Conservation (phyloP, 371 early-diverging fungal genomes). For the Actinomortierella ambigua region DNA sequence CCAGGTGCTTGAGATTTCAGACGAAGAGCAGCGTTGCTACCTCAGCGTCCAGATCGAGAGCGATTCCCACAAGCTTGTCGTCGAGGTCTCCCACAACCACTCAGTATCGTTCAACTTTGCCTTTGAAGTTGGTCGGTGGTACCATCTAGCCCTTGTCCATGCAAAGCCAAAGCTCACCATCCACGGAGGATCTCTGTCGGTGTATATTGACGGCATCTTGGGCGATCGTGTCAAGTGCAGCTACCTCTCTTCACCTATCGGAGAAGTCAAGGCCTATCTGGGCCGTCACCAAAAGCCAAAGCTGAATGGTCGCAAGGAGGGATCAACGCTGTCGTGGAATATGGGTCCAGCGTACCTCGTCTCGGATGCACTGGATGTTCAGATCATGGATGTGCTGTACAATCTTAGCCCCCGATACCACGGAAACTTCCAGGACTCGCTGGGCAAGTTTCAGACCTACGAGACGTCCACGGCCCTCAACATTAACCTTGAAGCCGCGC, state of each 20-base stretch:
- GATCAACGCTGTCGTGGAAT: constrained; percentile 61
- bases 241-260: constrained; percentile 58
- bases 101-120: constrained; percentile 56
- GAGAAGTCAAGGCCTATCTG: constrained; percentile 49
- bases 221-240: constrained; percentile 64
- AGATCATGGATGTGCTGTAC: constrained; percentile 61
- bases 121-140: constrained; percentile 70
- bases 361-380: constrained; percentile 63
- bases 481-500: constrained; percentile 51
- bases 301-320: constrained; percentile 24
- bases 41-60: constrained; percentile 57
- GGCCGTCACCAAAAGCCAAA: constrained; percentile 48
- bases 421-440: constrained; percentile 69
- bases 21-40: constrained; percentile 51
- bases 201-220: constrained; percentile 70
- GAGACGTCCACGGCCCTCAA: constrained; percentile 66
- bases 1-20: constrained; percentile 58
- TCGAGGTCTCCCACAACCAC: constrained; percentile 60
- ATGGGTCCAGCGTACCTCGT: constrained; percentile 72
- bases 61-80: constrained; percentile 50
- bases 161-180: constrained; percentile 60
- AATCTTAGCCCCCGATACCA: constrained; percentile 70
- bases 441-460: constrained; percentile 72
- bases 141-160: constrained; percentile 75
- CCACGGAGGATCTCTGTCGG: constrained; percentile 57